phyloP scores from a whole-genome alignment of 2,329 filamentous ascomycete genomes.

The Cladosporium sp. region DNA sequence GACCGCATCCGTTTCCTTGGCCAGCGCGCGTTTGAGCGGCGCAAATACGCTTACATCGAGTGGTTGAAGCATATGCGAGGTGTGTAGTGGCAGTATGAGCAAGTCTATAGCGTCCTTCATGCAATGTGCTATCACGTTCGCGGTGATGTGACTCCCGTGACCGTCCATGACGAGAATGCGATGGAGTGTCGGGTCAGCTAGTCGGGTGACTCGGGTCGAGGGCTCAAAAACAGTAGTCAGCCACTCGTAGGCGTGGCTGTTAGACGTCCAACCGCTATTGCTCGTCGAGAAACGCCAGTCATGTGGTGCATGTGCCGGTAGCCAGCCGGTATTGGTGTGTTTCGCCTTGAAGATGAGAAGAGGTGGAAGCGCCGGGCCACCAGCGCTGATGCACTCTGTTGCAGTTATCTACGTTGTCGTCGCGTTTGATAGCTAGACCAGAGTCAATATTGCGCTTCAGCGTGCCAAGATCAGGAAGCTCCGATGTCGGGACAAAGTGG shows the following conservation, averaged over 20 bases:
- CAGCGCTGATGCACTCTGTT: no score
- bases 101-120: constrained; percentile 18
- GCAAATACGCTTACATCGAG: constrained; percentile 20
- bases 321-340: background rate
- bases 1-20: constrained; percentile 6
- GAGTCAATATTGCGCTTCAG: no score
- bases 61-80: constrained; percentile 19
- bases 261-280: background rate
- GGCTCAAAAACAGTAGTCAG: background rate
- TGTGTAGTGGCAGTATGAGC: constrained; percentile 20
- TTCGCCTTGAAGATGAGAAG: background rate
- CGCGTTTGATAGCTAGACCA: no score
- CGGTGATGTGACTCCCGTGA: constrained; percentile 20
- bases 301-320: background rate
- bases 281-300: background rate
- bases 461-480: no score
- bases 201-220: no score
- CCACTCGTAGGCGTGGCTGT: background rate
- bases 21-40: constrained; percentile 19
- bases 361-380: no score
- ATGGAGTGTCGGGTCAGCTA: no score
- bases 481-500: no score
- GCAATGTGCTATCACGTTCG: constrained; percentile 19
- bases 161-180: constrained; percentile 20
- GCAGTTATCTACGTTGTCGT: no score